These are phyloP conservation scores for Albizia julibrissin DNA, from an alignment of 306 rosid genomes.

Conservation along the genomic window DNA sequence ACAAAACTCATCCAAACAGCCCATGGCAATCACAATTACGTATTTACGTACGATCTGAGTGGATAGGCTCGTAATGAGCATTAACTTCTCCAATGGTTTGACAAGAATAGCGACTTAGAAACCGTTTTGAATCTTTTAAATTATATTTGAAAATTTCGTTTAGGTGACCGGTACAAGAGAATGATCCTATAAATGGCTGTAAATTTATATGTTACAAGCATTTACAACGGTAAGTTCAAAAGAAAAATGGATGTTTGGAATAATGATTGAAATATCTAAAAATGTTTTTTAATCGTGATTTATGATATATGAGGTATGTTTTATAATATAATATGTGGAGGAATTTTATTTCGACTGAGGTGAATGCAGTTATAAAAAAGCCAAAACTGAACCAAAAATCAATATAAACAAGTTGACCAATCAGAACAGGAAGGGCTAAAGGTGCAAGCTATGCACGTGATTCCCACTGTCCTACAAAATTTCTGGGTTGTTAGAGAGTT, in stretches of 20 bases:
- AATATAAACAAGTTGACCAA: slow-evolving; percentile 6
- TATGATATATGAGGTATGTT: too few relatives aligned
- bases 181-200: not conserved
- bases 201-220: not conserved
- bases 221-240: too few relatives aligned
- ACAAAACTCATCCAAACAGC: too few relatives aligned
- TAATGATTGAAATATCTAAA: too few relatives aligned
- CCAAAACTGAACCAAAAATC: too few relatives aligned
- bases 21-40: not conserved
- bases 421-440: slow-evolving; percentile 18
- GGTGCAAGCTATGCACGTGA: slow-evolving; percentile 34
- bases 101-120: not conserved
- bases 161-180: not conserved
- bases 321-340: too few relatives aligned
- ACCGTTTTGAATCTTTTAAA: not conserved
- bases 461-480: slow-evolving; percentile 21
- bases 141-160: not conserved
- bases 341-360: too few relatives aligned
- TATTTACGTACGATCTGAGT: slow-evolving; percentile 14
- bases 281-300: too few relatives aligned
- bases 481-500: slow-evolving; percentile 10
- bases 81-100: slow-evolving; percentile 31
- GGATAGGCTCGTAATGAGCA: slow-evolving; percentile 31
- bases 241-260: too few relatives aligned
- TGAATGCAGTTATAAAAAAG: too few relatives aligned